These are phyloP conservation scores for Ophiocordyceps camponoti-saundersi DNA, from an alignment of 2,329 filamentous ascomycete genomes.

Conservation along the genomic window DNA sequence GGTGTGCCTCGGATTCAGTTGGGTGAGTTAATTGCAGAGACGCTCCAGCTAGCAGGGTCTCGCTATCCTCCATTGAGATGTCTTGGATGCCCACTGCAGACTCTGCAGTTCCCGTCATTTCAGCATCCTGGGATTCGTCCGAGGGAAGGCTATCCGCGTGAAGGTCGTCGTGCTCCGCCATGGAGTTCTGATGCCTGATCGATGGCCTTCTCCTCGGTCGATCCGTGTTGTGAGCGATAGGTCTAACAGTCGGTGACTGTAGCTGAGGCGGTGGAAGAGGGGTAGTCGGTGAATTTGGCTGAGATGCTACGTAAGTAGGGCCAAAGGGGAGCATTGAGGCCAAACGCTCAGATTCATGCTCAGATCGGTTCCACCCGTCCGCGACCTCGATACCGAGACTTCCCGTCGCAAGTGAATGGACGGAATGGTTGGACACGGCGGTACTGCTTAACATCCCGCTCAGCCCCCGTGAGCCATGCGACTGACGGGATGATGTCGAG, in stretches of 20 bases:
- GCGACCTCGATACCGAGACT: conserved; percentile 49
- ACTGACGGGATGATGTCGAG: conserved; percentile 22
- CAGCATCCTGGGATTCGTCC: conserved; percentile 60
- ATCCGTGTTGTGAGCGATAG: conserved; percentile 31
- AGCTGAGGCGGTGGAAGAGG: conserved; percentile 53
- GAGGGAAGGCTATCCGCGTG: conserved; percentile 68
- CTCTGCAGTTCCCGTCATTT: conserved; percentile 65
- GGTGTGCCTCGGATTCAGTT: conserved; percentile 60
- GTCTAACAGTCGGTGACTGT: conserved; percentile 35
- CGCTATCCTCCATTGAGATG: conserved; percentile 61
- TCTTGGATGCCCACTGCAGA: conserved; percentile 73
- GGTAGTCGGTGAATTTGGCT: conserved; percentile 81
- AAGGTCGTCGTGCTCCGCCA: conserved; percentile 74
- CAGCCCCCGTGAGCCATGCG: conserved; percentile 30
- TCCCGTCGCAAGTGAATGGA: conserved; percentile 50
- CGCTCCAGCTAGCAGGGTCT: conserved; percentile 60
- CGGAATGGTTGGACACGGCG: conserved; percentile 24
- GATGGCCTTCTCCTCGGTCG: conserved; percentile 58
- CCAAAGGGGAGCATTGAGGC: conserved; percentile 64
- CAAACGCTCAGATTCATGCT: conserved; percentile 66
- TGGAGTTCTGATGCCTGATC: conserved; percentile 80
- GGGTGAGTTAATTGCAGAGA: conserved; percentile 61
- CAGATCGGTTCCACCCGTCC: conserved; percentile 63
- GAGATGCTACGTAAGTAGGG: conserved; percentile 58
- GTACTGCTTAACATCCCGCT: neutral